Percentiles rank a stretch among this genome's conserved stretches.
Evolutionary conservation across 148 eudicot genomes (phyloP).

Genomic region (Linanthus parryae): DNA sequence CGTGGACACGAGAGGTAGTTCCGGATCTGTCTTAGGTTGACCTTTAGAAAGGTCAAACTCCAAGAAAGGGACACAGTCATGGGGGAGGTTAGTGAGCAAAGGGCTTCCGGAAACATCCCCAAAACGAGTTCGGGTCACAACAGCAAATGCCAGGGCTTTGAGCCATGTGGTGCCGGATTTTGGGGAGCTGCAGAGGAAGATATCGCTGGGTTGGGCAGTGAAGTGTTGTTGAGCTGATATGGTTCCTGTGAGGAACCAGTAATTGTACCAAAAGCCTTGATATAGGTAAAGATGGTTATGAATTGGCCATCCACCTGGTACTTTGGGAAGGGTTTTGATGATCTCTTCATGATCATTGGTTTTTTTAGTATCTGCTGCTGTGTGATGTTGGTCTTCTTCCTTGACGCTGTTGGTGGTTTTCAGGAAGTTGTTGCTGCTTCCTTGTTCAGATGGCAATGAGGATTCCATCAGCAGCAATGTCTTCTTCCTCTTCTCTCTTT

Average conservation of each 20-base stretch:
- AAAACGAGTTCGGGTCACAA: conserved; percentile 4
- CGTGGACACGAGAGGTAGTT: conserved; percentile 18
- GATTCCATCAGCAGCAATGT: no score
- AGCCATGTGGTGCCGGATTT: conserved; percentile 18
- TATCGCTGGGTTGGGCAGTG: neutral
- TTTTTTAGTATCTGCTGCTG: no score
- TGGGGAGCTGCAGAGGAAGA: neutral
- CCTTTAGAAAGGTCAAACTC: neutral
- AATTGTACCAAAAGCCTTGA: neutral
- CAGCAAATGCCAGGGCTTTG: conserved; percentile 14
- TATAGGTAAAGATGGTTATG: neutral
- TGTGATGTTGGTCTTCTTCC: no score
- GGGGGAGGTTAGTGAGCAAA: neutral
- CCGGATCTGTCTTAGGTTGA: neutral
- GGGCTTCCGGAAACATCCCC: neutral
- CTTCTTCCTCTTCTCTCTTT: no score
- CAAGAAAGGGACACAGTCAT: conserved; percentile 5
- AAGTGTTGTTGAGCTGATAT: neutral
- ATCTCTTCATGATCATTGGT: no score
- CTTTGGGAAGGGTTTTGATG: no score
- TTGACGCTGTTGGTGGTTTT: no score
- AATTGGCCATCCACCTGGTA: no score
- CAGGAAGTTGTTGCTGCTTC: no score
- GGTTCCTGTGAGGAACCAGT: neutral
- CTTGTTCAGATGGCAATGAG: no score